Percentiles rank a stretch among this genome's conserved stretches.
Conservation (phyloP, 2,329 filamentous ascomycete species). For the Colletotrichum graminicola region DNA sequence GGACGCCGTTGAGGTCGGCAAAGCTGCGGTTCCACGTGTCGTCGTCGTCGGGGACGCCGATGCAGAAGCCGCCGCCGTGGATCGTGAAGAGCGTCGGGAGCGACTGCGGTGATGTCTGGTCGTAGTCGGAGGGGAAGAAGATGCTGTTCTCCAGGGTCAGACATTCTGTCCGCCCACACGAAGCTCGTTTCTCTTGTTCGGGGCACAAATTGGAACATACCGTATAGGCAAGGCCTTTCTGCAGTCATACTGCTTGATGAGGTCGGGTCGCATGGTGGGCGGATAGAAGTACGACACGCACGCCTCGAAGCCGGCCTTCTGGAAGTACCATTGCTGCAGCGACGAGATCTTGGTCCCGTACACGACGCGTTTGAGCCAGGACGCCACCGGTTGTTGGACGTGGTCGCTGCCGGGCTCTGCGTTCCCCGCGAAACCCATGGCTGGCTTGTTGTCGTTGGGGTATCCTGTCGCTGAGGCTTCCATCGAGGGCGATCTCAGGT, state of each 20-base stretch:
- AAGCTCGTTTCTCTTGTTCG: too few relatives aligned
- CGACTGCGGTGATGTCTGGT: conserved; percentile 46
- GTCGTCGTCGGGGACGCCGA: conserved; percentile 58
- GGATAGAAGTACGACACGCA: conserved; percentile 37
- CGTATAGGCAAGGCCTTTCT: conserved; percentile 39
- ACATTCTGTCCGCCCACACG: too few relatives aligned
- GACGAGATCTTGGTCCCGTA: conserved; percentile 37
- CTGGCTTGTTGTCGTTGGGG: neutral
- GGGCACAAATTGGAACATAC: conserved; percentile 8
- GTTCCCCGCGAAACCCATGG: conserved; percentile 2
- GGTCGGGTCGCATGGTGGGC: conserved; percentile 30
- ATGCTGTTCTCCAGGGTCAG: conserved; percentile 45
- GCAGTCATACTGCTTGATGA: conserved; percentile 42
- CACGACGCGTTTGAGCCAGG: conserved; percentile 35
- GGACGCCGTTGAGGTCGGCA: conserved; percentile 53
- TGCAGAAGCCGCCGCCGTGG: conserved; percentile 64
- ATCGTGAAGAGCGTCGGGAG: conserved; percentile 62
- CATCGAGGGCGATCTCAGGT: neutral
- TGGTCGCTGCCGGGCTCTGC: neutral
- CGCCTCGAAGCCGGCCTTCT: conserved; percentile 32
- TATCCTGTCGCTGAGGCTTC: neutral
- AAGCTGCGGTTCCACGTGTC: conserved; percentile 61
- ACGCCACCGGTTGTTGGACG: conserved; percentile 12
- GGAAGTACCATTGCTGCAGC: conserved; percentile 36
- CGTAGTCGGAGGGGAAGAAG: conserved; percentile 55